Base-by-base conservation (phyloP, 495 filamentous ascomycete genomes). In the Physcia stellaris region DNA sequence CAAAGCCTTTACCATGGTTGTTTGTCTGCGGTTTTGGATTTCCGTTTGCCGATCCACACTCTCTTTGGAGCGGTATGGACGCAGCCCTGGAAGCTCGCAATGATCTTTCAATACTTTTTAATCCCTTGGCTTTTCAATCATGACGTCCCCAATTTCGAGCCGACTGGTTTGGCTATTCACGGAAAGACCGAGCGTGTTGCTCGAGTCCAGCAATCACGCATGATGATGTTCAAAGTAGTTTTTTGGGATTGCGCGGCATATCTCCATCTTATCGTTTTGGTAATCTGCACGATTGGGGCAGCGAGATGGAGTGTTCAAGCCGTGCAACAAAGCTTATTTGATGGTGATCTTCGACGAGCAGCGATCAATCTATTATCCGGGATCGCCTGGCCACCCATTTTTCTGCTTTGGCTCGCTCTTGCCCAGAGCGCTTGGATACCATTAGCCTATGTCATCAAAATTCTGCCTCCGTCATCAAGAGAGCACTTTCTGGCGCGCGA, bases 231-330 rank as follows among this genome's bases (percentile, higher is more conserved):
- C 4, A 37, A 37, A 26, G 7, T 3, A 18, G 35, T 13, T 2
- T 37, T 37, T 12, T 37, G 35, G 35, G 35, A 23, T 26, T 37
- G 24, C 22, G n/a, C 28, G 13, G 12, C 28, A 6, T 24, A 37
- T 22, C 13, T 37, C 17, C 6, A 13, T 5, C 9, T 37, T 23
- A 18, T 26, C 16, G 22, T 23, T 13, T 37, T 24, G 2, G 6
- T 37, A 10, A 4, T 27, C 20, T 10, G 3, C 2, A 24, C 22
- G 1, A n/a, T 37, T 2, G 13, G 4, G 24, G 15, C 18, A 11
- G 20, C 33, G 4, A 4, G 6, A 3, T 4, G 19, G n/a, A 2
- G 35, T 18, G 9, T 23, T n/a, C 4, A 10, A 12, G 16, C 1
- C 22, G 11, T 13, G 12, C 21, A 26, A 26, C 10, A 15, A n/a